phyloP scores from a whole-genome alignment of 257 asterid species.

The Solanum etuberosum region DNA sequence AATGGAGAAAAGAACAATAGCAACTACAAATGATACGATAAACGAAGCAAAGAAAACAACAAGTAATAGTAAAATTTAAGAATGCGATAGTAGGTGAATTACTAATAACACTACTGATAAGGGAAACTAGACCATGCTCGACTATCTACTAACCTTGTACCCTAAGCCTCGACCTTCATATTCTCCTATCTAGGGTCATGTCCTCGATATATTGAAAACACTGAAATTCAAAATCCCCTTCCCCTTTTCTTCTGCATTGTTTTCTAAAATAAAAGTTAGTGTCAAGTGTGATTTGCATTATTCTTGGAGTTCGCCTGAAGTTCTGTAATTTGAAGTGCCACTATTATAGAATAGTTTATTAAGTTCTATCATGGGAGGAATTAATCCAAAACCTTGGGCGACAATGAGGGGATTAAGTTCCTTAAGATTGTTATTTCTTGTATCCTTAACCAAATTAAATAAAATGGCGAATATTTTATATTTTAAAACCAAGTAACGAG shows the following conservation, averaged over 20 bases:
- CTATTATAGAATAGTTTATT: not conserved
- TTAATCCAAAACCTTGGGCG: not conserved
- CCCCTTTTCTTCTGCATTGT: not conserved
- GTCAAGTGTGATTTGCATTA: not conserved
- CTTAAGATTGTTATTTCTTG: not conserved
- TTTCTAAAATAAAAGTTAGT: not conserved
- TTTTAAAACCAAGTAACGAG: not conserved
- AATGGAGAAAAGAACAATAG: not conserved
- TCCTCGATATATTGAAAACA: not conserved
- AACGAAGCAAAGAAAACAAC: not conserved
- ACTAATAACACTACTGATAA: not conserved
- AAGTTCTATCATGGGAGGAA: not conserved
- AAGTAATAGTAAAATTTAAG: not conserved
- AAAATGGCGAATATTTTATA: not conserved
- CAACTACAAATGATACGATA: not conserved
- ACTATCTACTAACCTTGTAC: not conserved
- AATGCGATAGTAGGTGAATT: not conserved
- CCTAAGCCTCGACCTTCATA: not conserved
- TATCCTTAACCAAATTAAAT: not conserved
- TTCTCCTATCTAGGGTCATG: not conserved
- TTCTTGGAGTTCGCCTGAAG: not conserved
- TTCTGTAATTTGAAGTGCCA: not conserved
- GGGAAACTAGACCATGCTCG: not conserved
- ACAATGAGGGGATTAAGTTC: not conserved
- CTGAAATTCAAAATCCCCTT: not conserved